phyloP scores from a whole-genome alignment of 2,329 filamentous ascomycete genomes.

The Fusarium tupiense region DNA sequence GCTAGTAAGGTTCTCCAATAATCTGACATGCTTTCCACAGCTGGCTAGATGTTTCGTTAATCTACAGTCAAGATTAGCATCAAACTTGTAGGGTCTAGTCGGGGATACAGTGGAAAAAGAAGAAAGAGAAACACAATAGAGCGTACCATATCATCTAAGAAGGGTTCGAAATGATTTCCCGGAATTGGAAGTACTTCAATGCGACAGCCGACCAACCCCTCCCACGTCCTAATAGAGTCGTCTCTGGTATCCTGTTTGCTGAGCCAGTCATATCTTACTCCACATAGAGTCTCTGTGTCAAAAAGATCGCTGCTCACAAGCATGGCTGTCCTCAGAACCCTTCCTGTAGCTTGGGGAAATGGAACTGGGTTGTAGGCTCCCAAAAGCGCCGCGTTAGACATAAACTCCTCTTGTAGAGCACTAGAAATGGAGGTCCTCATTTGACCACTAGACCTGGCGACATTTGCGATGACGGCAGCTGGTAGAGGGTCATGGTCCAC shows the following conservation, averaged over 20 bases:
- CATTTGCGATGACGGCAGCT: neutral
- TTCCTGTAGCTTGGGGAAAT: neutral
- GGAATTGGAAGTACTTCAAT: neutral
- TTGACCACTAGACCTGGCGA: neutral
- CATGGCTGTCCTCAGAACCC: neutral
- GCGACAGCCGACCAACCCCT: neutral
- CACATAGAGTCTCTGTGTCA: neutral
- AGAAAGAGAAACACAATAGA: neutral
- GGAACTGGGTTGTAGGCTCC: neutral
- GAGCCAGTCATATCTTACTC: neutral
- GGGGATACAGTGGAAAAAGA: too few species aligned
- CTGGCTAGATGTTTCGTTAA: neutral
- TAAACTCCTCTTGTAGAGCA: neutral
- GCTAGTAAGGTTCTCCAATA: neutral
- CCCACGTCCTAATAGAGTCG: neutral
- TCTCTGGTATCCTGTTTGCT: neutral
- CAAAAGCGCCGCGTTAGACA: neutral
- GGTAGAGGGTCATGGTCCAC: slow-evolving; percentile 1
- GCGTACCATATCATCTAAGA: neutral
- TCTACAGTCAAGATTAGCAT: neutral
- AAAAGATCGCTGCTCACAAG: neutral
- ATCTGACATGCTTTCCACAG: neutral
- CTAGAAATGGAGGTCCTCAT: neutral
- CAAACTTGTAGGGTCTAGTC: too few species aligned
- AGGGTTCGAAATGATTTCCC: neutral